Conservation (phyloP, 305 asterid genomes). For the Galium porrigens region DNA sequence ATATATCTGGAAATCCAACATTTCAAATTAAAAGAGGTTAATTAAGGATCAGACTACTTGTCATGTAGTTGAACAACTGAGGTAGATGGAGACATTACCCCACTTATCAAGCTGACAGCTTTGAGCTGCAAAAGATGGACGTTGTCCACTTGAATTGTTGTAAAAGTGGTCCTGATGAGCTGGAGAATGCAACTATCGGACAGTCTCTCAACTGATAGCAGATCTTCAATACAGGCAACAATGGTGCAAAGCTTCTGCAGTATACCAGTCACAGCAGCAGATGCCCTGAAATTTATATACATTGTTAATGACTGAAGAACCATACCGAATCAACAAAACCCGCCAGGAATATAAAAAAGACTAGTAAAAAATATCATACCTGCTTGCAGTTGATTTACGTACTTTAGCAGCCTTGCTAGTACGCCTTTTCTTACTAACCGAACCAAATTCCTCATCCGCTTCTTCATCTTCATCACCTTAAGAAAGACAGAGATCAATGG, state of each 20-base stretch:
- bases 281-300: constrained; percentile 36
- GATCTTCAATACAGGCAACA: constrained; percentile 70
- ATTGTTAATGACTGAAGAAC: constrained; percentile 16
- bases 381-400: constrained; percentile 54
- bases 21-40: neutral
- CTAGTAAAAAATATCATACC: constrained; percentile 23
- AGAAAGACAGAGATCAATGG: constrained; percentile 1
- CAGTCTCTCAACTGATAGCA: constrained; percentile 70
- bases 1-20: constrained; percentile 46
- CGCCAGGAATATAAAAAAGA: neutral
- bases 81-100: constrained; percentile 44
- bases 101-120: constrained; percentile 83
- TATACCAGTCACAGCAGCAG: constrained; percentile 53
- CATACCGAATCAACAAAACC: constrained; percentile 6
- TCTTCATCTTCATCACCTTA: constrained; percentile 79
- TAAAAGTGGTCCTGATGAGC: constrained; percentile 78
- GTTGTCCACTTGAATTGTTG: constrained; percentile 81
- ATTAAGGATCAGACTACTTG: neutral
- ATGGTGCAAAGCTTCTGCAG: constrained; percentile 93
- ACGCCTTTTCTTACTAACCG: constrained; percentile 75
- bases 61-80: constrained; percentile 1
- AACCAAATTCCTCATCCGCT: constrained; percentile 49
- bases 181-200: constrained; percentile 93
- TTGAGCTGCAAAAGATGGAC: constrained; percentile 88
- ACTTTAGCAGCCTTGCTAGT: constrained; percentile 45